Evolutionary conservation across 2,329 filamentous ascomycete genomes (phyloP).

Genomic region (Penicillium capsulatum): DNA sequence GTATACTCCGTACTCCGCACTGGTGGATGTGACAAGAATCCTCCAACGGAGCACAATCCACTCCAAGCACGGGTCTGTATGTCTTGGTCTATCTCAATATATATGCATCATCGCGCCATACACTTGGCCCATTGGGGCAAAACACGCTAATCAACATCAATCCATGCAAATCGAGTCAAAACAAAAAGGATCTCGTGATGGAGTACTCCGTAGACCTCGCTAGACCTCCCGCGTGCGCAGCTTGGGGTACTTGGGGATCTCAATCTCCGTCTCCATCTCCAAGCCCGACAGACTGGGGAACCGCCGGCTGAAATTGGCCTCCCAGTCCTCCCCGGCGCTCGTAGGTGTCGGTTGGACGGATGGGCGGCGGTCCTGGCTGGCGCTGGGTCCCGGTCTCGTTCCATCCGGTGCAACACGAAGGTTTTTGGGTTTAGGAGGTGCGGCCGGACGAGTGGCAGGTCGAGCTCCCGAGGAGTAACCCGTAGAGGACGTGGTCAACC

Average conservation of each 20-base stretch:
- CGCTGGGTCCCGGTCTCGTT: slow-evolving; percentile 19
- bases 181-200: too few species aligned
- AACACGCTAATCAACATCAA: slow-evolving; percentile 18
- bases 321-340: slow-evolving; percentile 55
- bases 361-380: slow-evolving; percentile 26
- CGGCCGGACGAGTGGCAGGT: slow-evolving; percentile 46
- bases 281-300: slow-evolving; percentile 81
- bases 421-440: slow-evolving; percentile 60
- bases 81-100: background rate
- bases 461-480: slow-evolving; percentile 26
- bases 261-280: slow-evolving; percentile 72
- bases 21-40: too few species aligned
- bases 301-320: slow-evolving; percentile 71
- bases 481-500: slow-evolving; percentile 14
- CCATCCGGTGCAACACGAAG: slow-evolving; percentile 47
- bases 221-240: slow-evolving; percentile 44
- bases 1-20: too few species aligned
- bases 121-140: slow-evolving; percentile 6
- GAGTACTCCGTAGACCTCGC: slow-evolving; percentile 6
- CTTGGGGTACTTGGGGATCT: slow-evolving; percentile 35
- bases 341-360: slow-evolving; percentile 25
- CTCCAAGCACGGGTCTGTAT: too few species aligned
- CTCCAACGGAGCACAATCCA: too few species aligned
- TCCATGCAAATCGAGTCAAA: slow-evolving; percentile 9
- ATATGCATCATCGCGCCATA: slow-evolving; percentile 4